Percentiles rank a stretch among this genome's conserved stretches.
phyloP scores from a whole-genome alignment of 2,329 filamentous ascomycete species.

The Colletotrichum truncatum region DNA sequence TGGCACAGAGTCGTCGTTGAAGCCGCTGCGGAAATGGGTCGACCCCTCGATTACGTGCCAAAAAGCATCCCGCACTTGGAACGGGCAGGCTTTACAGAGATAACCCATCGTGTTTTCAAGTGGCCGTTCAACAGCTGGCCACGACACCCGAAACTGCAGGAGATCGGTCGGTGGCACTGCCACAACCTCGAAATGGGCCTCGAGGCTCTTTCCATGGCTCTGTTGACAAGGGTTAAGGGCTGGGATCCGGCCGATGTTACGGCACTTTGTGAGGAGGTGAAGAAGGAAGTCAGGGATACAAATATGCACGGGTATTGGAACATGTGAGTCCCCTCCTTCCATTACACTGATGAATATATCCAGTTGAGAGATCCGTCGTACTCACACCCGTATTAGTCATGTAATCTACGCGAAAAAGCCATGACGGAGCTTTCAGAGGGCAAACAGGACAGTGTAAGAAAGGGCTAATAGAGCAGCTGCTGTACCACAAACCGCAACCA shows the following conservation, averaged over 20 bases:
- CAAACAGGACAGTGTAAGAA: too few relatives aligned
- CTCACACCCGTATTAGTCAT: too few relatives aligned
- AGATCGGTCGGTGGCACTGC: slow-evolving; percentile 30
- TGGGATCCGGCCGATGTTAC: slow-evolving; percentile 42
- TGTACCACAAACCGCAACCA: too few relatives aligned
- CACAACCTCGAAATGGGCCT: slow-evolving; percentile 42
- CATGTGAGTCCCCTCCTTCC: background rate
- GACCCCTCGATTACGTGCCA: slow-evolving; percentile 38
- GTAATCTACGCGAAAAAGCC: too few relatives aligned
- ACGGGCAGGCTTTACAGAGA: slow-evolving; percentile 5
- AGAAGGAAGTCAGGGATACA: slow-evolving; percentile 34
- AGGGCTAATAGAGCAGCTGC: too few relatives aligned
- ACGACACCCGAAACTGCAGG: slow-evolving; percentile 28
- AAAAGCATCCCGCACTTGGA: slow-evolving; percentile 35
- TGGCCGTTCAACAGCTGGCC: slow-evolving; percentile 33
- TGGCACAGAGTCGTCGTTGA: slow-evolving; percentile 42
- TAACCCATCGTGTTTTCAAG: background rate
- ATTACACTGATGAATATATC: too few relatives aligned
- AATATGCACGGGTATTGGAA: slow-evolving; percentile 37
- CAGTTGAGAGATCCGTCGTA: too few relatives aligned
- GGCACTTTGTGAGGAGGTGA: slow-evolving; percentile 33
- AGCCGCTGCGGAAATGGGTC: slow-evolving; percentile 38
- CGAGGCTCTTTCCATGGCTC: slow-evolving; percentile 44
- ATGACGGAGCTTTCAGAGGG: too few relatives aligned
- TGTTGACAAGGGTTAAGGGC: slow-evolving; percentile 46